Percentiles rank a stretch among this genome's conserved stretches.
Conservation (phyloP, 768 basidiomycete species). For the Macrolepiota dolichaula region DNA sequence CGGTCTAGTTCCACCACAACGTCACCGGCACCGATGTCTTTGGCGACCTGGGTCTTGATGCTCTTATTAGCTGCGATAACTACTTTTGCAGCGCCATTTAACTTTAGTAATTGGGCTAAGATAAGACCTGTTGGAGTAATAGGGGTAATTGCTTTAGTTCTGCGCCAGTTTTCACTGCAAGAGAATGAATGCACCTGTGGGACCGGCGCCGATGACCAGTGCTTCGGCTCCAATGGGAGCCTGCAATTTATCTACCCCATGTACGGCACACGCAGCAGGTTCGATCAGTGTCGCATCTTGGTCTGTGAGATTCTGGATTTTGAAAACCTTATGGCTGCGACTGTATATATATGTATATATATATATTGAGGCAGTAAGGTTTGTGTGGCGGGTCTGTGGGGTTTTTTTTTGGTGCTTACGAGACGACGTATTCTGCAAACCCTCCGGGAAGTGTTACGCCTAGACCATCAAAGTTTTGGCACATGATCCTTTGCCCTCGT, state of each 20-base stretch:
- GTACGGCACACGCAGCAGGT: constrained; percentile 88
- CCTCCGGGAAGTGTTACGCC: constrained; percentile 86
- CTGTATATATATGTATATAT: too few relatives aligned
- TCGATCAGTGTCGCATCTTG: constrained; percentile 87
- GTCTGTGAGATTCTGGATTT: constrained; percentile 82
- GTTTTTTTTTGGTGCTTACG: too few relatives aligned
- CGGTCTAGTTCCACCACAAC: constrained; percentile 84
- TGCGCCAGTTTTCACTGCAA: too few relatives aligned
- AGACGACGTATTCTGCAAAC: constrained; percentile 86
- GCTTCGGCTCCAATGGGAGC: constrained; percentile 82
- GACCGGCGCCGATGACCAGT: constrained; percentile 83
- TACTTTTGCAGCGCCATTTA: constrained; percentile 79
- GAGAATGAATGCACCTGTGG: too few relatives aligned
- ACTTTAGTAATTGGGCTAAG: constrained; percentile 81
- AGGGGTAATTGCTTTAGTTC: not conserved
- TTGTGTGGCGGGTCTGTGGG: too few relatives aligned
- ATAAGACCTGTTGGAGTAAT: constrained; percentile 47
- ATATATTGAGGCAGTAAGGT: not conserved
- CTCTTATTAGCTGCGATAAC: constrained; percentile 89
- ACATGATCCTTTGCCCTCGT: constrained; percentile 76
- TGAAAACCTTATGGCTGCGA: constrained; percentile 66
- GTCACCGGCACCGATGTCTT: constrained; percentile 73
- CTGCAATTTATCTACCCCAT: constrained; percentile 85
- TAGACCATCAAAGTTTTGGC: constrained; percentile 79
- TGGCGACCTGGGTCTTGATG: constrained; percentile 86